These are phyloP conservation scores for Talaromyces trachyspermus DNA, from an alignment of 495 filamentous ascomycete genomes.

Conservation along the genomic window DNA sequence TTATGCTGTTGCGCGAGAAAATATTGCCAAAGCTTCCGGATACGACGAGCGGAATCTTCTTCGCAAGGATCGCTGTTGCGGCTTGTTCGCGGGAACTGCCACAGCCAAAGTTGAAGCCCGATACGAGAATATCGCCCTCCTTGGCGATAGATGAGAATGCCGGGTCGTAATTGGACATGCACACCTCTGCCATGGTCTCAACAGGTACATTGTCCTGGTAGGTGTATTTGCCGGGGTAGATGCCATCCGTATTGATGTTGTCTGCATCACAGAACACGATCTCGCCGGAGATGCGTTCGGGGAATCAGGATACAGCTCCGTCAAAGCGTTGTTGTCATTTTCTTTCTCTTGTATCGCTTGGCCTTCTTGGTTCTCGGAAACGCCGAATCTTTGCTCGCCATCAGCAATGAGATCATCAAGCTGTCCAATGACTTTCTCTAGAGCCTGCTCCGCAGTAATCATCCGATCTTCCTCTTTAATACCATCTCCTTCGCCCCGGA, in stretches of 20 bases:
- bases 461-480: constrained; percentile 52
- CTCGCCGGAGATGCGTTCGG: constrained; percentile 43
- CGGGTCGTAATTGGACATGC: constrained; percentile 88
- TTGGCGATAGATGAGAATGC: constrained; percentile 53
- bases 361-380: constrained; percentile 11
- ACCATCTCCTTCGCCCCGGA: constrained; percentile 65
- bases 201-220: constrained; percentile 77
- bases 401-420: constrained; percentile 55
- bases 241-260: constrained; percentile 50
- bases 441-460: constrained; percentile 54
- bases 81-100: constrained; percentile 70
- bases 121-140: constrained; percentile 70
- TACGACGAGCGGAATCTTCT: constrained; percentile 65
- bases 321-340: constrained; percentile 21
- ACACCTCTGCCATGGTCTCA: constrained; percentile 77
- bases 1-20: constrained; percentile 71
- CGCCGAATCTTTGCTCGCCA: constrained; percentile 30
- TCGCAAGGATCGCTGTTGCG: constrained; percentile 70
- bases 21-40: constrained; percentile 75
- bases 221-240: constrained; percentile 87
- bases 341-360: constrained; percentile 11
- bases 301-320: constrained; percentile 47
- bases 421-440: constrained; percentile 61
- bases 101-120: constrained; percentile 88
- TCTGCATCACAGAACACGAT: constrained; percentile 45